These are phyloP conservation scores for Suhomyces kunorum DNA, from an alignment of 1,139 yeast genomes.

Conservation along the genomic window DNA sequence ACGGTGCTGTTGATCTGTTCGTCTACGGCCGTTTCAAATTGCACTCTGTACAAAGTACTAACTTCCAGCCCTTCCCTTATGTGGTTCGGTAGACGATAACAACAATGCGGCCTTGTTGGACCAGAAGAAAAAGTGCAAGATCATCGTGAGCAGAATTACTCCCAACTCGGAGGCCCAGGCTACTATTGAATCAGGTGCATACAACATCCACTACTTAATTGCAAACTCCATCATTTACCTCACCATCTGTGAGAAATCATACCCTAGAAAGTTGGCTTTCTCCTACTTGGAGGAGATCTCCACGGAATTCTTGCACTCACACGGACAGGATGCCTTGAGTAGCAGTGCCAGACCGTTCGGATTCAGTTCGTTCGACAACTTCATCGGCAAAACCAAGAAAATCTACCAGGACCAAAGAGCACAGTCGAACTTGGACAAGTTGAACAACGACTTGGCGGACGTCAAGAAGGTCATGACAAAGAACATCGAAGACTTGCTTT, in stretches of 20 bases:
- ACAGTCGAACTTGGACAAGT: constrained; percentile 79
- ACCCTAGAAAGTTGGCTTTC: constrained; percentile 87
- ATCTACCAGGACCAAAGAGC: constrained; percentile 90
- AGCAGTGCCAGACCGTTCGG: constrained; percentile 82
- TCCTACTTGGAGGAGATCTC: constrained; percentile 82
- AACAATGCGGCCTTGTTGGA: constrained; percentile 57
- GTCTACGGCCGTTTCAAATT: too few relatives aligned
- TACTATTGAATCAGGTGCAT: constrained; percentile 75
- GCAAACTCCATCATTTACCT: constrained; percentile 68
- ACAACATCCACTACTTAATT: constrained; percentile 74
- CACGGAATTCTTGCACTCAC: constrained; percentile 77
- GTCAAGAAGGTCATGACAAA: constrained; percentile 95
- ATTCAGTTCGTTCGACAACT: constrained; percentile 80
- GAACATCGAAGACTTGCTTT: constrained; percentile 89
- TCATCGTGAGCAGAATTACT: constrained; percentile 72
- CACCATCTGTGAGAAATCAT: constrained; percentile 72
- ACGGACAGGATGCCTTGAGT: constrained; percentile 67
- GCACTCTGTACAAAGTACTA: too few relatives aligned
- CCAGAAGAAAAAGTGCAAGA: constrained; percentile 83
- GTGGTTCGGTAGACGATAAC: constrained; percentile 92
- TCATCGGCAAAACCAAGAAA: constrained; percentile 83
- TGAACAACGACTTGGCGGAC: constrained; percentile 86
- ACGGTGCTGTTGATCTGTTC: too few relatives aligned
- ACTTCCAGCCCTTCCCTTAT: constrained; percentile 71
- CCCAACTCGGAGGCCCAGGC: constrained; percentile 85